Percentiles rank a stretch among this genome's conserved stretches.
These are phyloP conservation scores for Ustilago trichophora DNA, from an alignment of 1,284 basidiomycete species.

Conservation along the genomic window DNA sequence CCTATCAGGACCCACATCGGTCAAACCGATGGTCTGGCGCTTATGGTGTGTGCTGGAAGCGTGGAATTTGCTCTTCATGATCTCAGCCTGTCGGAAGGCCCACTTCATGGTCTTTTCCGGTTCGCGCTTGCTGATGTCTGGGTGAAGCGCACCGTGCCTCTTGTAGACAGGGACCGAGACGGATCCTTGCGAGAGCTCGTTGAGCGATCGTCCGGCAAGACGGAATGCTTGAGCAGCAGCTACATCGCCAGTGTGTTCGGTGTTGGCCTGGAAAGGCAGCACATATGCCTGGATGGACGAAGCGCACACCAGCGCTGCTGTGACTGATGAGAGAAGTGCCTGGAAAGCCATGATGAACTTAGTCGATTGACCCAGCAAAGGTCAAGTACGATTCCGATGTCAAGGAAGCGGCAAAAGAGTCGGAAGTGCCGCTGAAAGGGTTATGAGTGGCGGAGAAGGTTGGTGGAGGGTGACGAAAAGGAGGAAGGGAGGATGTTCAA, in stretches of 20 bases:
- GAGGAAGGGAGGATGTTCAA: not conserved
- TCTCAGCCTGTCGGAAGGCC: conserved; percentile 47
- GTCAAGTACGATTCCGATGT: not conserved
- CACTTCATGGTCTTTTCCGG: conserved; percentile 27
- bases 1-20: conserved; percentile 66
- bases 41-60: conserved; percentile 15
- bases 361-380: not conserved
- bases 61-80: conserved; percentile 43
- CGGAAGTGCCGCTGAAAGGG: not conserved
- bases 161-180: conserved; percentile 44
- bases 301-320: conserved; percentile 32
- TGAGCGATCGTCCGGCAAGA: conserved; percentile 23
- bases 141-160: conserved; percentile 37
- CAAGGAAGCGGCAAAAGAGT: not conserved
- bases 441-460: not conserved
- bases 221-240: conserved; percentile 21
- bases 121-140: conserved; percentile 32
- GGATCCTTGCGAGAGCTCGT: conserved; percentile 16
- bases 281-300: conserved; percentile 33
- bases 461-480: not conserved
- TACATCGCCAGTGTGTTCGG: conserved; percentile 18
- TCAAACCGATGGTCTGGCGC: conserved; percentile 52
- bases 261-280: conserved; percentile 24
- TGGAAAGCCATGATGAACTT: conserved; percentile 22
- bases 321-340: conserved; percentile 22